Conservation (phyloP, 2,329 filamentous ascomycete genomes). For the Byssothecium circinans region DNA sequence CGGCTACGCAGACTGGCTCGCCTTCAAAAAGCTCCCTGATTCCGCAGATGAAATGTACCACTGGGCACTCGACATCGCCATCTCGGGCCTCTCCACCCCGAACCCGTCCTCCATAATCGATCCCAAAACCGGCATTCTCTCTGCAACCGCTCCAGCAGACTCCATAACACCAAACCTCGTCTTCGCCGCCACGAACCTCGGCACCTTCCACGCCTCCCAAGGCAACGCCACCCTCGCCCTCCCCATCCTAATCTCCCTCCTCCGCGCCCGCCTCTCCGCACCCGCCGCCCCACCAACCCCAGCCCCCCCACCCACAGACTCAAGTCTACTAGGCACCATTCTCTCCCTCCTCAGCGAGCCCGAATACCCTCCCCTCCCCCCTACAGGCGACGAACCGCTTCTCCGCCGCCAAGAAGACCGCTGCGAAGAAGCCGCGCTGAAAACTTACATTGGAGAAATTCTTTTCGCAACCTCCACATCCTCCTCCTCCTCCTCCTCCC, state of each 20-base stretch:
- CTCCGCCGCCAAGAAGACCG: slow-evolving; percentile 64
- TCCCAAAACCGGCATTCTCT: slow-evolving; percentile 61
- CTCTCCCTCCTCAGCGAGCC: slow-evolving; percentile 50
- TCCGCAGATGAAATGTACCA: slow-evolving; percentile 72
- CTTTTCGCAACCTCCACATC: slow-evolving; percentile 70
- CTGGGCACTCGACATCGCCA: slow-evolving; percentile 76
- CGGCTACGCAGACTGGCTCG: slow-evolving; percentile 81
- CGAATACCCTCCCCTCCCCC: slow-evolving; percentile 69
- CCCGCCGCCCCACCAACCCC: slow-evolving; percentile 37
- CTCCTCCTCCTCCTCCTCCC: slow-evolving; percentile 39
- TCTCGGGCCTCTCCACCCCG: slow-evolving; percentile 54
- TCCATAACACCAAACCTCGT: slow-evolving; percentile 74
- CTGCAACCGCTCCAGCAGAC: slow-evolving; percentile 53
- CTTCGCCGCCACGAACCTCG: slow-evolving; percentile 73
- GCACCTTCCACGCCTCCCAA: slow-evolving; percentile 72
- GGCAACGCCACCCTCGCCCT: slow-evolving; percentile 70
- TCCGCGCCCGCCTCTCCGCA: slow-evolving; percentile 71
- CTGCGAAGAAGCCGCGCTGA: slow-evolving; percentile 84
- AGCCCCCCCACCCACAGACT: slow-evolving; percentile 19
- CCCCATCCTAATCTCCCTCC: slow-evolving; percentile 81
- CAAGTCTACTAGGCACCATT: slow-evolving; percentile 30
- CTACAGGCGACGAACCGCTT: slow-evolving; percentile 69
- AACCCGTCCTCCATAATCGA: slow-evolving; percentile 57
- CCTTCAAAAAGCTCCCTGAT: slow-evolving; percentile 69
- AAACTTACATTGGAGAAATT: slow-evolving; percentile 92